Evolutionary conservation across 345 rosid genomes (phyloP).

Genomic region (Euclidium syriacum): DNA sequence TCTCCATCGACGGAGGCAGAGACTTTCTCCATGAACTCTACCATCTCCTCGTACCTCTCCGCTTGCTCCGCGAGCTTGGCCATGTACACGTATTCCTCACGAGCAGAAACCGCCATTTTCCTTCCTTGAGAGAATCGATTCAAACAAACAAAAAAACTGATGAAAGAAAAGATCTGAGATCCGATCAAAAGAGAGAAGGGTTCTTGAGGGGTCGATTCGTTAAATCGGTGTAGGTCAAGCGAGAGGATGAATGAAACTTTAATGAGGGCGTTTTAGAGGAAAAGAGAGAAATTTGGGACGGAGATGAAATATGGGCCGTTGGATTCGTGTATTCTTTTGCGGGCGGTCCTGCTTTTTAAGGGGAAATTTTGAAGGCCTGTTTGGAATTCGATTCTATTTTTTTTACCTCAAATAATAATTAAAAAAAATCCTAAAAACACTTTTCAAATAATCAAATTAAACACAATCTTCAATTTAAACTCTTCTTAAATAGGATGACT

Average conservation of each 20-base stretch:
- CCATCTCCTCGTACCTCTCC: conserved; percentile 99
- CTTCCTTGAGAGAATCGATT: background rate
- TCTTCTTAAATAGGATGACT: background rate
- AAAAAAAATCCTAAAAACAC: too few species aligned
- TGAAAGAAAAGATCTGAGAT: conserved; percentile 8
- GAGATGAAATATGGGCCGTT: conserved; percentile 43
- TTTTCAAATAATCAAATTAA: too few species aligned
- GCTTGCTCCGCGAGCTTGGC: conserved; percentile 98
- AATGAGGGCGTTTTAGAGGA: conserved; percentile 38
- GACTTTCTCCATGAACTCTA: conserved; percentile 91
- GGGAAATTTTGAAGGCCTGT: background rate
- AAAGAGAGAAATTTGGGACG: conserved; percentile 22
- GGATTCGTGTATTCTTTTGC: conserved; percentile 30
- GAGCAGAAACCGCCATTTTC: conserved; percentile 50
- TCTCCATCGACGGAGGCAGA: conserved; percentile 55
- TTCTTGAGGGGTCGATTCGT: conserved; percentile 7
- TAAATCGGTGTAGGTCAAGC: background rate
- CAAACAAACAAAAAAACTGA: background rate
- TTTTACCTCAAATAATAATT: background rate
- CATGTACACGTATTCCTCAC: conserved; percentile 91
- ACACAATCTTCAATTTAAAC: background rate
- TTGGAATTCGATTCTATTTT: background rate
- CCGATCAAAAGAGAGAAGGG: conserved; percentile 4
- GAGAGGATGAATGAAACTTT: conserved; percentile 5
- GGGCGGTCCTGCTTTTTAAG: conserved; percentile 21